These are phyloP conservation scores for Nakazawaea populi DNA, from an alignment of 805 yeast species.

Conservation along the genomic window DNA sequence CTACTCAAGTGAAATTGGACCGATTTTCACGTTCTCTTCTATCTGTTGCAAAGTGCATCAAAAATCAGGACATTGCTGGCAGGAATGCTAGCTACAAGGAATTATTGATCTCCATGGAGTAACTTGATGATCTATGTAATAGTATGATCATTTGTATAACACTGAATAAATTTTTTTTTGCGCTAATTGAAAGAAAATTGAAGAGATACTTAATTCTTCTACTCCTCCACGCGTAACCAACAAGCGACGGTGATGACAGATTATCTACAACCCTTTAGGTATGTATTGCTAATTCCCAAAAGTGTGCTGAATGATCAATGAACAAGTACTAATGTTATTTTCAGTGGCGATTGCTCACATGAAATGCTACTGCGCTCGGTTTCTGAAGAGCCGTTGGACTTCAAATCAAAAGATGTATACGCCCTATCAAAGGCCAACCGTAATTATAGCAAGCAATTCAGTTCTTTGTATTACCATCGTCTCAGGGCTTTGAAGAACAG, in stretches of 20 bases:
- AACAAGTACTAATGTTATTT: not conserved
- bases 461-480: constrained; percentile 36
- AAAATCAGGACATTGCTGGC: not conserved
- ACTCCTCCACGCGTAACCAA: not conserved
- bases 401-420: constrained; percentile 14
- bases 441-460: constrained; percentile 34
- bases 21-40: not conserved
- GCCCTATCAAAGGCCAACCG: constrained; percentile 19
- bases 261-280: not conserved
- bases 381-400: constrained; percentile 6
- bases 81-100: not conserved
- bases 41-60: not conserved
- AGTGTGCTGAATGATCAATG: too few relatives aligned
- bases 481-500: constrained; percentile 27
- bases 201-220: too few relatives aligned
- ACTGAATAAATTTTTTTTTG: not conserved
- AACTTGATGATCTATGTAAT: not conserved
- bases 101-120: not conserved
- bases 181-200: not conserved
- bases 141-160: not conserved
- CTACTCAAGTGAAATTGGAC: not conserved
- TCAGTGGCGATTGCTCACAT: not conserved
- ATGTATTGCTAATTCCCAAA: not conserved
- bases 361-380: not conserved
- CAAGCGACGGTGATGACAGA: not conserved